Base-by-base conservation (phyloP, 176 grass and related monocot genomes). In the Ananas comosus region DNA sequence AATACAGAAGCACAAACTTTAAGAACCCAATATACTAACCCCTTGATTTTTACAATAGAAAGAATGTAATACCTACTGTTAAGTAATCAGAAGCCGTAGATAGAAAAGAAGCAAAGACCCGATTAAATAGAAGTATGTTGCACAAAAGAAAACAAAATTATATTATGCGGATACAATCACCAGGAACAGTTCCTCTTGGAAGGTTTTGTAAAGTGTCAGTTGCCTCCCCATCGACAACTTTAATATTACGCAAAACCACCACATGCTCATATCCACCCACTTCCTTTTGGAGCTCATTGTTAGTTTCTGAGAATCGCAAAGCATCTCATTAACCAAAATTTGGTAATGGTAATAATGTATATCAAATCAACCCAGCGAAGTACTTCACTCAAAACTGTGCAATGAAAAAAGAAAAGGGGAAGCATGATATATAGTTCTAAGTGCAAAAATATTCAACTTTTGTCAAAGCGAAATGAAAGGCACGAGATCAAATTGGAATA, bases 211-310 rank as follows among this genome's bases (percentile, higher is more conserved):
- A 66, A 63, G 75, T 53, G 71, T 75, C n/a, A 67, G 67, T 42
- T 16, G 81, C 79, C 67, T 49, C 71, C 79, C 71, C 79, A 25
- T 88, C 86, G 48, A 97, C 80, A 74, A 97, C 88, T 80, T 85
- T 81, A 63, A 97, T 86, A 78, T 85, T 83, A 63, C 53, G 82
- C 68, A 82, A 80, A 75, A 92, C 82, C 2, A 66, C 58, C 68
- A 92, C 76, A 79, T 97, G 81, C 48, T 81, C 86, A 61, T 97
- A 97, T 48, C 93, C 89, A 52, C 93, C 93, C 66, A 97, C 81
- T 65, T 92, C 89, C 71, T 89, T 90, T 0, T 85, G 74, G 9
- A 97, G 89, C 49, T 90, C 89, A 74, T 92, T 92, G 75, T 82
- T 50, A 47, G 93, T 97, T 74, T 83, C 89, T 92, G 76, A 50